Evolutionary conservation across 148 eudicot genomes (phyloP).

Genomic region (Vaccinium vitisidaea): DNA sequence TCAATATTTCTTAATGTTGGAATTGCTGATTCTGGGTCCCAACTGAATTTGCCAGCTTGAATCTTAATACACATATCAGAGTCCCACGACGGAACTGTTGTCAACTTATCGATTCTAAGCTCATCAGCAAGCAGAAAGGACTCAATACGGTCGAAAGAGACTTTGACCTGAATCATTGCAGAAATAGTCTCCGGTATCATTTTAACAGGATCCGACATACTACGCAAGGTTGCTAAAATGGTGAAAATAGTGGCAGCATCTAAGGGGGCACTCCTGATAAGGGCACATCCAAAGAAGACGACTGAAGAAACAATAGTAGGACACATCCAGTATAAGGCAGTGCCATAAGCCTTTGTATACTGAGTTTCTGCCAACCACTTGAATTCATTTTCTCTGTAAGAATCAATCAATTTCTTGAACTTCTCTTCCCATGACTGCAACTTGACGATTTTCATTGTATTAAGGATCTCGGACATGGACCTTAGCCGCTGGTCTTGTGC

Average conservation of each 20-base stretch:
- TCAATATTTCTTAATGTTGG: constrained; percentile 34
- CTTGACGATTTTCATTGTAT: constrained; percentile 64
- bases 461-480: constrained; percentile 51
- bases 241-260: constrained; percentile 54
- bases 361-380: constrained; percentile 41
- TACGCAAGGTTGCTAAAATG: constrained; percentile 35
- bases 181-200: constrained; percentile 46
- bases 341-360: constrained; percentile 30
- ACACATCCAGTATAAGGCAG: constrained; percentile 55
- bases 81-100: background rate
- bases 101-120: constrained; percentile 21
- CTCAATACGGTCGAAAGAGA: constrained; percentile 47
- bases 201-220: constrained; percentile 47
- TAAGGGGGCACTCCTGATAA: constrained; percentile 44
- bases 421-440: constrained; percentile 68
- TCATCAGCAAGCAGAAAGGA: constrained; percentile 45
- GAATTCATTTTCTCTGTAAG: constrained; percentile 44
- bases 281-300: constrained; percentile 40
- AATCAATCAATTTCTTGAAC: constrained; percentile 45
- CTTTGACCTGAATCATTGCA: constrained; percentile 39
- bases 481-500: constrained; percentile 57
- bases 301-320: constrained; percentile 58
- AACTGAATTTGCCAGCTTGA: constrained; percentile 38
- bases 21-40: constrained; percentile 40
- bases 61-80: constrained; percentile 20